These are phyloP conservation scores for Escovopsis weberi DNA, from an alignment of 2,329 filamentous ascomycete species.

Conservation along the genomic window DNA sequence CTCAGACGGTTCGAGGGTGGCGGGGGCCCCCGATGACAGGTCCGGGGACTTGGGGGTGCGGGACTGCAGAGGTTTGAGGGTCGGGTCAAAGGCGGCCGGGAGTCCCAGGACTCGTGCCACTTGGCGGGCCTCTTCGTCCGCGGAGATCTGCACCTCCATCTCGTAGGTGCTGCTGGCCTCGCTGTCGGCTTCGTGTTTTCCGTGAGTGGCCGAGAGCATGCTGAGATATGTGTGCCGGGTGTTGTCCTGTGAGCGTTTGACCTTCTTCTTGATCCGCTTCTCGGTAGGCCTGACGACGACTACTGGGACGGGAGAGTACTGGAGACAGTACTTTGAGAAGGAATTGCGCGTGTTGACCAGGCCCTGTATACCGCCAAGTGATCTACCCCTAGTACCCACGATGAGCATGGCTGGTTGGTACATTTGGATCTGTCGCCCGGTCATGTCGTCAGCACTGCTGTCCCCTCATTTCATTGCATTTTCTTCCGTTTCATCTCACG, in stretches of 20 bases:
- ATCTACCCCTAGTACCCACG: slow-evolving; percentile 76
- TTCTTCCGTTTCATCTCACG: not conserved
- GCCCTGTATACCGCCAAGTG: slow-evolving; percentile 72
- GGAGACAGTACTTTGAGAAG: slow-evolving; percentile 87
- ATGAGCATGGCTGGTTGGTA: slow-evolving; percentile 86
- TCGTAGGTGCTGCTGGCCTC: slow-evolving; percentile 38
- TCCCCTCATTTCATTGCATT: not conserved
- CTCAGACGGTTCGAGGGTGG: slow-evolving; percentile 8
- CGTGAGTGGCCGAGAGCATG: slow-evolving; percentile 52
- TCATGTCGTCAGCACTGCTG: slow-evolving; percentile 5
- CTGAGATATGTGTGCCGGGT: slow-evolving; percentile 60
- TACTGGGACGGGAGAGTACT: slow-evolving; percentile 84
- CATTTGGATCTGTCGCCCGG: slow-evolving; percentile 55
- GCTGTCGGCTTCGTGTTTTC: slow-evolving; percentile 43
- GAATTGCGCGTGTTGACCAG: slow-evolving; percentile 65
- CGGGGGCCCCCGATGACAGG: slow-evolving; percentile 6
- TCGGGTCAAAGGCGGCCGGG: slow-evolving; percentile 48
- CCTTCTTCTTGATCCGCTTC: slow-evolving; percentile 81
- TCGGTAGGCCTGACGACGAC: slow-evolving; percentile 81
- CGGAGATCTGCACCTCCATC: slow-evolving; percentile 37
- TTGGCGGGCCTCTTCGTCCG: slow-evolving; percentile 49
- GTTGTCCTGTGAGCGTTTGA: slow-evolving; percentile 67
- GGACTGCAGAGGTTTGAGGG: slow-evolving; percentile 39
- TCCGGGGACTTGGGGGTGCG: slow-evolving; percentile 9
- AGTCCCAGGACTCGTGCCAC: slow-evolving; percentile 49